A percentile compares a stretch with the other conserved stretches of the same genome.
phyloP scores from a whole-genome alignment of 345 rosid genomes.

The Melaleuca alternifolia region DNA sequence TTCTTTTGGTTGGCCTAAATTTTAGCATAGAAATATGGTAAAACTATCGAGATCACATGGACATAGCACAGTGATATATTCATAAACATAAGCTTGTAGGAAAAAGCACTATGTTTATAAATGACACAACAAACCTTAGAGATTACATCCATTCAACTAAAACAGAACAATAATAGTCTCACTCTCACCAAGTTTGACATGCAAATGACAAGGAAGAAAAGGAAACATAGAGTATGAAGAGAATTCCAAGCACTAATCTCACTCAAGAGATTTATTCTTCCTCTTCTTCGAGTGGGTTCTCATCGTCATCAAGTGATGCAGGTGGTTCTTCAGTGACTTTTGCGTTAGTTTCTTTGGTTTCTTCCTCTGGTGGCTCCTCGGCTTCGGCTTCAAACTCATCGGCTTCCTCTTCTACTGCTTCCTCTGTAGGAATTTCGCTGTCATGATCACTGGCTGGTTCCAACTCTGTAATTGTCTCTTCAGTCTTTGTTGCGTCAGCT shows the following conservation, averaged over 20 bases:
- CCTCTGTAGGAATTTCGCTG: neutral
- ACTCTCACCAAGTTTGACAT: neutral
- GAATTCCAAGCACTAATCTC: neutral
- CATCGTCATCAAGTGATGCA: neutral
- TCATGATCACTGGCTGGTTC: neutral
- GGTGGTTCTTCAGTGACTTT: neutral
- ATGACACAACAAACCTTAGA: neutral
- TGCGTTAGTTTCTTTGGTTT: neutral
- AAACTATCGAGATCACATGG: neutral
- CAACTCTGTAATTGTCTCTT: neutral
- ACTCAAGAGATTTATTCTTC: neutral
- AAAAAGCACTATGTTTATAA: neutral
- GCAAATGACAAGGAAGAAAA: neutral
- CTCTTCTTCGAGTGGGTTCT: neutral
- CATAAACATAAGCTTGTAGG: neutral
- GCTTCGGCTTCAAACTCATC: neutral
- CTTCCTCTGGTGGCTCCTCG: neutral
- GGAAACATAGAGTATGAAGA: neutral
- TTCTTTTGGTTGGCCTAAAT: neutral
- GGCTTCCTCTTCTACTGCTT: neutral
- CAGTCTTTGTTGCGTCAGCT: neutral
- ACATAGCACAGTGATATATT: neutral
- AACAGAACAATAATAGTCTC: neutral
- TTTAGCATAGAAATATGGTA: neutral
- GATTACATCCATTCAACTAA: neutral